Conservation (phyloP, 345 rosid species). For the Syzygium jambos region DNA sequence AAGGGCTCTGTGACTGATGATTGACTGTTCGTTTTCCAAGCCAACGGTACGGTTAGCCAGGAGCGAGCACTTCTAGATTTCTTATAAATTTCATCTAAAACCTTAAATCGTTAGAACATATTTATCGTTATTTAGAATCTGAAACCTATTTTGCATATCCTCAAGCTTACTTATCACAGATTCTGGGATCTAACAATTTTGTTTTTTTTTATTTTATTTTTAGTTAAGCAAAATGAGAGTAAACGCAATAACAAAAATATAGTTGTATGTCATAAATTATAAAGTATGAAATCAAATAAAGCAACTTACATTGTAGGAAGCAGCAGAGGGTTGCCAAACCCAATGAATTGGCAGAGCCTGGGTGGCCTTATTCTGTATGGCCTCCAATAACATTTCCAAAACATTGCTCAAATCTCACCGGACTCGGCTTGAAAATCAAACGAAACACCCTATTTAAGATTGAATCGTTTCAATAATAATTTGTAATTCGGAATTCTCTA, state of each 20-base stretch:
- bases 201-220: not conserved
- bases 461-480: not conserved
- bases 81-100: rapidly evolving
- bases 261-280: not conserved
- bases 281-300: not conserved
- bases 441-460: not conserved
- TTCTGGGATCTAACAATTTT: too few relatives aligned
- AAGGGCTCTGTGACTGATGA: not conserved
- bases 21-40: too few relatives aligned
- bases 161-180: rapidly evolving
- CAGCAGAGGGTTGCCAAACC: not conserved
- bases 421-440: not conserved
- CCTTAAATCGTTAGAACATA: rapidly evolving
- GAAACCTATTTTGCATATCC: rapidly evolving
- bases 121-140: rapidly evolving
- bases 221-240: not conserved
- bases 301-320: not conserved
- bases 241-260: not conserved
- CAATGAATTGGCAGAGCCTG: not conserved
- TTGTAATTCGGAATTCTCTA: not conserved
- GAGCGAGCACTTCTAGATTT: not conserved
- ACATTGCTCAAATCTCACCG: not conserved
- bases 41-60: too few relatives aligned
- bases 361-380: not conserved
- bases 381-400: not conserved